Conservation (phyloP, 371 early-diverging fungal species). For the Lichtheimia ornata region DNA sequence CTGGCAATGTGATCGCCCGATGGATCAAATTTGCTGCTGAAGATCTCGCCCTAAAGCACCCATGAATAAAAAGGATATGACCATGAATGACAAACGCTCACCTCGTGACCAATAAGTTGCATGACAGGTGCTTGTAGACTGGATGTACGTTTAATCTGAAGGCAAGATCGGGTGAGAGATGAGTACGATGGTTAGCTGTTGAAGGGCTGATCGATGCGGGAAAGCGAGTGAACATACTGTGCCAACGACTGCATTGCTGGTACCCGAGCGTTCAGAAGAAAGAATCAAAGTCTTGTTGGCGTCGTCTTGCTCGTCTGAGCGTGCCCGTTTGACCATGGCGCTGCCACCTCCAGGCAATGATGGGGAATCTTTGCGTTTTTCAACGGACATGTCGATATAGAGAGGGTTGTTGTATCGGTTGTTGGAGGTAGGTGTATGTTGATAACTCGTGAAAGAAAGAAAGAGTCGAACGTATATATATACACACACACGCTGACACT, state of each 20-base stretch:
- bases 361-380: conserved; percentile 55
- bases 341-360: conserved; percentile 30
- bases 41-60: conserved; percentile 73
- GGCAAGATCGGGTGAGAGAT: neutral
- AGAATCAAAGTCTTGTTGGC: conserved; percentile 49
- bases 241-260: conserved; percentile 61
- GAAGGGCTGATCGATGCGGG: neutral
- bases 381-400: conserved; percentile 24
- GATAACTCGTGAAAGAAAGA: neutral
- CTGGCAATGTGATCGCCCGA: conserved; percentile 86
- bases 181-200: too few species aligned
- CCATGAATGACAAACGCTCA: conserved; percentile 20
- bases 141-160: conserved; percentile 80
- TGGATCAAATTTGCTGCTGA: conserved; percentile 83
- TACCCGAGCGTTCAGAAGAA: conserved; percentile 51
- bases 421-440: neutral
- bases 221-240: conserved; percentile 38
- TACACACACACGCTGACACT: too few species aligned
- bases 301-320: conserved; percentile 29
- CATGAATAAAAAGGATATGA: conserved; percentile 11
- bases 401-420: neutral
- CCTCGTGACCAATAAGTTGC: conserved; percentile 80
- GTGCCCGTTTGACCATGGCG: conserved; percentile 59
- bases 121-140: conserved; percentile 87
- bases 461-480: neutral